phyloP scores from a whole-genome alignment of 306 rosid genomes.

The Mucuna pruriens region DNA sequence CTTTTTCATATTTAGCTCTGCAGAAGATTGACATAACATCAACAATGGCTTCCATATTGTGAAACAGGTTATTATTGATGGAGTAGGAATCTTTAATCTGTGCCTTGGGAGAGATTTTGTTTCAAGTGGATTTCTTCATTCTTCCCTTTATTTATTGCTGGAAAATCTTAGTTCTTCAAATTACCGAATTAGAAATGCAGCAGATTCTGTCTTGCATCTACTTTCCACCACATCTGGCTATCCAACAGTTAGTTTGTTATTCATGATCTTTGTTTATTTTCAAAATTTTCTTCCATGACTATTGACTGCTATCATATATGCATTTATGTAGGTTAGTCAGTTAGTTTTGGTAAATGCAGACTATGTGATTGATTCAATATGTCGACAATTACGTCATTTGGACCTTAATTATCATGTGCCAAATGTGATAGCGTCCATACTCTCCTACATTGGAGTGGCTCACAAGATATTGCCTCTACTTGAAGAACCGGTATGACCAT shows the following conservation, averaged over 20 bases:
- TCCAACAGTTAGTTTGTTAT: slow-evolving; percentile 61
- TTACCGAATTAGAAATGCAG: slow-evolving; percentile 71
- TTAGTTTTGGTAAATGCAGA: slow-evolving; percentile 89
- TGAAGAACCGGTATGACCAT: slow-evolving; percentile 80
- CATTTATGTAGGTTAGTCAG: slow-evolving; percentile 71
- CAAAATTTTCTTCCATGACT: slow-evolving; percentile 12
- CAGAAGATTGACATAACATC: slow-evolving; percentile 28
- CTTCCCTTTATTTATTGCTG: slow-evolving; percentile 86
- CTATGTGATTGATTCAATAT: slow-evolving; percentile 90
- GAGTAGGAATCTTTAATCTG: slow-evolving; percentile 78
- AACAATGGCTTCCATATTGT: slow-evolving; percentile 44
- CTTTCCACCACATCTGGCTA: slow-evolving; percentile 68
- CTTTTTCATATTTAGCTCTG: slow-evolving; percentile 32
- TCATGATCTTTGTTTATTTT: slow-evolving; percentile 15
- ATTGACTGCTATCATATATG: slow-evolving; percentile 18
- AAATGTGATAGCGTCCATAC: slow-evolving; percentile 84
- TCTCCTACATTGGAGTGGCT: slow-evolving; percentile 90
- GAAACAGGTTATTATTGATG: slow-evolving; percentile 90
- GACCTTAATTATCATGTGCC: slow-evolving; percentile 85
- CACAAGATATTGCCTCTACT: slow-evolving; percentile 84
- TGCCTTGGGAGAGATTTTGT: slow-evolving; percentile 82
- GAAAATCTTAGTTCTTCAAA: slow-evolving; percentile 85
- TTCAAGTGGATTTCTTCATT: slow-evolving; percentile 89
- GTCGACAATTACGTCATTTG: slow-evolving; percentile 88
- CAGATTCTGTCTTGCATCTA: slow-evolving; percentile 73